phyloP scores from a whole-genome alignment of 2,329 filamentous ascomycete species.

The Diaporthe humulicola region DNA sequence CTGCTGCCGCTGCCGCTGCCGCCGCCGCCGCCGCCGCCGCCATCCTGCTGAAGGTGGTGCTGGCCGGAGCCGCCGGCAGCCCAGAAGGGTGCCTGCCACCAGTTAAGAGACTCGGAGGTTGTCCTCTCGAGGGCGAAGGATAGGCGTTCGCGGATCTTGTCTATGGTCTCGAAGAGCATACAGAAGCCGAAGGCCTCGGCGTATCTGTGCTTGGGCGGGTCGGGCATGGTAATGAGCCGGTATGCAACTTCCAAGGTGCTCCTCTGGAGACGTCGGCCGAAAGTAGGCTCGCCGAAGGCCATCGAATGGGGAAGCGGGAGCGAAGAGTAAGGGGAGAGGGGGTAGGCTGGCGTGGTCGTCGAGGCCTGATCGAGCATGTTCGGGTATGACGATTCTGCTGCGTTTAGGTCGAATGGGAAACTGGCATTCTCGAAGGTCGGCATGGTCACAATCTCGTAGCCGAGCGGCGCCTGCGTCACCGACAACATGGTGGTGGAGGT shows the following conservation, averaged over 20 bases:
- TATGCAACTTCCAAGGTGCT: slow-evolving; percentile 73
- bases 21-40: background rate
- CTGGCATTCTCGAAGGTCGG: slow-evolving; percentile 67
- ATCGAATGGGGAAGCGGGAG: slow-evolving; percentile 66
- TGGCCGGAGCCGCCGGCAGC: slow-evolving; percentile 37
- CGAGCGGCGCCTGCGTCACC: slow-evolving; percentile 36
- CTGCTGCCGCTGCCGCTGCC: background rate
- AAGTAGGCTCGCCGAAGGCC: slow-evolving; percentile 74
- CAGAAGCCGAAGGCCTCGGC: slow-evolving; percentile 39
- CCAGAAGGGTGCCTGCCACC: slow-evolving; percentile 39
- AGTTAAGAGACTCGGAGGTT: slow-evolving; percentile 31
- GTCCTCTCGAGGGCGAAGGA: slow-evolving; percentile 8
- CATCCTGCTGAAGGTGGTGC: slow-evolving; percentile 21
- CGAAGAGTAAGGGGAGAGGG: slow-evolving; percentile 49
- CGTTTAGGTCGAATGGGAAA: slow-evolving; percentile 59
- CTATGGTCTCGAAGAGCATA: slow-evolving; percentile 39
- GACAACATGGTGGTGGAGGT: slow-evolving; percentile 31
- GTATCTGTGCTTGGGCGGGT: slow-evolving; percentile 34
- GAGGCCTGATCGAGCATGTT: slow-evolving; percentile 44
- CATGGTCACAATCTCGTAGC: slow-evolving; percentile 64
- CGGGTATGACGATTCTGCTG: slow-evolving; percentile 44
- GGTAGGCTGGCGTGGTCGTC: slow-evolving; percentile 16
- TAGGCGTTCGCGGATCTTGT: slow-evolving; percentile 37
- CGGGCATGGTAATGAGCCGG: slow-evolving; percentile 62
- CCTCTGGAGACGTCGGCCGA: slow-evolving; percentile 79